Conservation (phyloP, 129 eudicot species). For the Arctium lappa region DNA sequence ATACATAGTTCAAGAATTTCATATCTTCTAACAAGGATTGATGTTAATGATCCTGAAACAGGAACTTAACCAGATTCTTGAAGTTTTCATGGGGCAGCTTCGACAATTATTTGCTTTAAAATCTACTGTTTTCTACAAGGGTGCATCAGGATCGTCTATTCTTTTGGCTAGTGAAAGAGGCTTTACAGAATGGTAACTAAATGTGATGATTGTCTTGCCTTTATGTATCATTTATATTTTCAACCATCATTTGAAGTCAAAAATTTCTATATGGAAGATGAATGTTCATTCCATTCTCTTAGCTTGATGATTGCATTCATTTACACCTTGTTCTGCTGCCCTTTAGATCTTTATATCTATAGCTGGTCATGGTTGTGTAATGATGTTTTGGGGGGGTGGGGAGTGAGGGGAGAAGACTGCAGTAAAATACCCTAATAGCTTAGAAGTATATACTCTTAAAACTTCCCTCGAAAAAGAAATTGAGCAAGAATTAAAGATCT, state of each 20-base stretch:
- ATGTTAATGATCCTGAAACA: constrained; percentile 39
- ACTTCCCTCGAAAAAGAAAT: too few relatives aligned
- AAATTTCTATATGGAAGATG: background rate
- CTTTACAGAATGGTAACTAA: constrained; percentile 76
- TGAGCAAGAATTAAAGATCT: too few relatives aligned
- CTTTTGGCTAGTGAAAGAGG: constrained; percentile 81
- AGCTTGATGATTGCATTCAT: background rate
- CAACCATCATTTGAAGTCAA: background rate
- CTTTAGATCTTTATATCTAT: constrained; percentile 3
- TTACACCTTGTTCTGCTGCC: background rate
- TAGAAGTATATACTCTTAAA: background rate
- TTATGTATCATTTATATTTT: background rate
- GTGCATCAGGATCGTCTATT: constrained; percentile 51
- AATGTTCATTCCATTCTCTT: background rate
- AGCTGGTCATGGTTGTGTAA: background rate
- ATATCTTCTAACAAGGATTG: constrained; percentile 19
- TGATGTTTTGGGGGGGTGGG: background rate
- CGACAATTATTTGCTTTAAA: constrained; percentile 91
- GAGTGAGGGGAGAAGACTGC: background rate
- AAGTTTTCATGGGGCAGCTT: constrained; percentile 86
- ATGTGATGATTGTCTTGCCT: constrained; percentile 5
- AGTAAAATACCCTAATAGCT: background rate
- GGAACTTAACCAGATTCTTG: constrained; percentile 66
- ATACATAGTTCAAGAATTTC: background rate
- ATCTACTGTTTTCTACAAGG: constrained; percentile 56